Evolutionary conservation across 768 basidiomycete species (phyloP).

Genomic region (Trametes coccinea): DNA sequence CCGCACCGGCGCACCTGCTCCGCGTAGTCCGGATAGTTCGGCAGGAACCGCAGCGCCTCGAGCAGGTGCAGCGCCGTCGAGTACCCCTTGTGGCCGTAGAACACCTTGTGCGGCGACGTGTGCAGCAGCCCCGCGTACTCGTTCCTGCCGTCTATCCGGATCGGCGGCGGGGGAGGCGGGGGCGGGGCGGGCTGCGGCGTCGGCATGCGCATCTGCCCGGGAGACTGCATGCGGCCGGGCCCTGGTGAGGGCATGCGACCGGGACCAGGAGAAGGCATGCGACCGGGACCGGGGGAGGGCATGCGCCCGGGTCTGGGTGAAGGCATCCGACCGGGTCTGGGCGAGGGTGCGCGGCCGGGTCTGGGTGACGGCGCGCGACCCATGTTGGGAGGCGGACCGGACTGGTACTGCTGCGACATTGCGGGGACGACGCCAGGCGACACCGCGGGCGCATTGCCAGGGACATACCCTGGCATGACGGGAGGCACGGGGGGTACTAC

Average conservation of each 20-base stretch:
- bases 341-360: constrained; percentile 2
- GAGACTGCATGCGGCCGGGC: too few species aligned
- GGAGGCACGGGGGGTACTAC: neutral
- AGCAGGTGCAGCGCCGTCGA: constrained; percentile 75
- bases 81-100: constrained; percentile 55
- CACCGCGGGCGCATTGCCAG: neutral
- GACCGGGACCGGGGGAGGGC: constrained; percentile 5
- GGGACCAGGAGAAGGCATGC: too few species aligned
- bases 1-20: constrained; percentile 52
- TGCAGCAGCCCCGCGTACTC: constrained; percentile 56
- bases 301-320: constrained; percentile 7
- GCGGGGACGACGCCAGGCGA: constrained; percentile 7
- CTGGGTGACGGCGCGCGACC: constrained; percentile 9
- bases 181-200: constrained; percentile 15
- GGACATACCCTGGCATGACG: constrained; percentile 13
- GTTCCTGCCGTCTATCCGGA: constrained; percentile 24
- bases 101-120: constrained; percentile 62
- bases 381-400: constrained; percentile 3
- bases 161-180: constrained; percentile 44
- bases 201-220: constrained; percentile 15
- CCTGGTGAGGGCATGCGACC: too few species aligned
- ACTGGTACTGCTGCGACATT: neutral
- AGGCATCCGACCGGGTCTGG: neutral
- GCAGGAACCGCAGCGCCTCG: constrained; percentile 71
- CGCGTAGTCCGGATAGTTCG: constrained; percentile 49